Base-by-base conservation (phyloP, 2,329 filamentous ascomycete species). In the Magnaporthiopsis incrustans region DNA sequence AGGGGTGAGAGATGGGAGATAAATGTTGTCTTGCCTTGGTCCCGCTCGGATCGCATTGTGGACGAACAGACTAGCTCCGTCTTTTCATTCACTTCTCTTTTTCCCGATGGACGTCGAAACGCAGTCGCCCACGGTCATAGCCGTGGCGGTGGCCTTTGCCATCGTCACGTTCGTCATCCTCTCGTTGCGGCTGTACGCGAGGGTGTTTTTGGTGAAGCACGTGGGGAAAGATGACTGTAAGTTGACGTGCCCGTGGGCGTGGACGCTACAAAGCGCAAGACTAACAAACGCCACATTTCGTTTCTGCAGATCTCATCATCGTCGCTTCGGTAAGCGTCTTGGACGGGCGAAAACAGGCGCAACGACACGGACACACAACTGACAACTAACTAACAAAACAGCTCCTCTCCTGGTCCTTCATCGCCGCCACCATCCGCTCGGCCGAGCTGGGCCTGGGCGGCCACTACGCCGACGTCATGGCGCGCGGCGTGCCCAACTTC, bases 371-470 rank as follows among this genome's bases (percentile, higher is more conserved):
- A 35, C 8, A 12, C 3, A 38, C 10, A 10, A 50, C 15, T n/a
- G 11, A 22, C 44, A 50, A 50, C 44, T 22, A 18, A 10, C 1
- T n/a, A 38, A 14, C 10, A 30, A 25, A 18, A 25, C 32, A 60
- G 59, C 33, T 60, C 18, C 33, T 60, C 32, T 60, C 59, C 1
- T 60, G 33, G n/a, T n/a, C 33, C 59, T 60, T 60, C n/a, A 44
- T 60, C n/a, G 59, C 32, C 25, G 18, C 59, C 32, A 26, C 59
- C 25, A 26, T 60, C 22, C 18, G 59, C 33, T 33, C 59, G 6
- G 59, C 59, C 2, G 32, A 60, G 33, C 32, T 60, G n/a, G 59
- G 59, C 4, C 59, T 60, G n/a, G 59, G 59, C 33, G 15, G 27
- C n/a, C 59, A 60, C 59, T 26, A 25, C 12, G 7, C 25, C 11